Evolutionary conservation across 1,284 basidiomycete species (phyloP).

Genomic region (Moesziomyces aphidis): DNA sequence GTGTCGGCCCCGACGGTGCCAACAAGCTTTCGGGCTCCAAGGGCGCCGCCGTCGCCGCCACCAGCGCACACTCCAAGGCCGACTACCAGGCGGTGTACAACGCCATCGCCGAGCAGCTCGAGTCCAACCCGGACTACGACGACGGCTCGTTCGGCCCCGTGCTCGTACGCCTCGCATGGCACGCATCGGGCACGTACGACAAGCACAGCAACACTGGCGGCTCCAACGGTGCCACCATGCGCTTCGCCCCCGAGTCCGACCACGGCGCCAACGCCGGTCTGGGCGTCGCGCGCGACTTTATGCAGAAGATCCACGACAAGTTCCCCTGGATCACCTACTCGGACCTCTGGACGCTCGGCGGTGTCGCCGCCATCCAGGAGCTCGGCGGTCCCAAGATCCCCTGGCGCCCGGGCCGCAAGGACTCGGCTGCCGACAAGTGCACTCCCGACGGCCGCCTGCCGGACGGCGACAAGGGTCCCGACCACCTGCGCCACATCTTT

Average conservation of each 20-base stretch:
- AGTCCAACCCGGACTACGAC: constrained; percentile 60
- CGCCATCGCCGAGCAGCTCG: constrained; percentile 60
- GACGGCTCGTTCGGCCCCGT: constrained; percentile 70
- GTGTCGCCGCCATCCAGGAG: constrained; percentile 77
- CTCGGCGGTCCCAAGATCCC: constrained; percentile 66
- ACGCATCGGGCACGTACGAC: constrained; percentile 79
- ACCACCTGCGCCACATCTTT: constrained; percentile 81
- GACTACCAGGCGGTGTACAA: constrained; percentile 67
- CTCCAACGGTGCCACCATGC: constrained; percentile 68
- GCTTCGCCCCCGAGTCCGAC: constrained; percentile 70
- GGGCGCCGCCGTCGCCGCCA: constrained; percentile 21
- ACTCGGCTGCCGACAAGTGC: constrained; percentile 65
- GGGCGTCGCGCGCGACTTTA: constrained; percentile 80
- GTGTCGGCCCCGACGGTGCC: constrained; percentile 48
- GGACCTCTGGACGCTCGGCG: constrained; percentile 69
- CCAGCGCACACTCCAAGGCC: constrained; percentile 44
- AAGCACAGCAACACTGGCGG: constrained; percentile 88
- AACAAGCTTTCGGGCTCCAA: constrained; percentile 53
- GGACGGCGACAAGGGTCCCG: constrained; percentile 83
- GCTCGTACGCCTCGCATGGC: constrained; percentile 90
- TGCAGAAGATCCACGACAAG: constrained; percentile 85
- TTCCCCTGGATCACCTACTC: constrained; percentile 66
- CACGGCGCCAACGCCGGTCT: constrained; percentile 92
- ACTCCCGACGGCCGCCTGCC: constrained; percentile 96
- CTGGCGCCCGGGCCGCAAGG: constrained; percentile 69